Base-by-base conservation (phyloP, 345 rosid species). In the Brassica carinata region DNA sequence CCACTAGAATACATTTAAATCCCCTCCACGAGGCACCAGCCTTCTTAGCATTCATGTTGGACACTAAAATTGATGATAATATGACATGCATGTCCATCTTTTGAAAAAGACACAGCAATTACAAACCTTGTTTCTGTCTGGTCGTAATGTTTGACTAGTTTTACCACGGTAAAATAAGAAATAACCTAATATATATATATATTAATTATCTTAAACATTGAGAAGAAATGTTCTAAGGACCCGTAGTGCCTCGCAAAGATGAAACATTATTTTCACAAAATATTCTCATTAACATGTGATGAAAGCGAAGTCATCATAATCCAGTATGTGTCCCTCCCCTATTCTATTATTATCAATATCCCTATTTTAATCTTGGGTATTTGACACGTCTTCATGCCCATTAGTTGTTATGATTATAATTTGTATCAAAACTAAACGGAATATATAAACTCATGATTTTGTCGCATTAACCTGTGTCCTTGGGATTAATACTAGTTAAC, bases 271-370 rank as follows among this genome's bases (percentile, higher is more conserved):
- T 58, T 18, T 64, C 67, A 55, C 9, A 69, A 69, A 74, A 51
- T 70, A 74, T 69, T 69, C 19, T 80, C 76, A 29, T 36, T 34
- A 74, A 76, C 81, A 81, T 76, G 81, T 71, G 80, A 77, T 81
- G 73, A 81, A 81, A 81, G 81, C 77, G 69, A 81, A 59, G 73
- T 76, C 81, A 81, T 81, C 84, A 72, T 81, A 43, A 66, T 76
- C 77, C 81, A 65, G 40, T 57, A 71, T 70, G 73, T 57, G 45
- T 68, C 64, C 34, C 57, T 68, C 64, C 64, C 34, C 33, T 64
- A 80, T 29, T 81, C 31, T 64, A 64, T 75, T 70, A 62, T 74
- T 45, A 61, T 63, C 1, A 18, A 7, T 40, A 40, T 64, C 31
- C 30, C 58, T 64, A 64, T 69, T 64, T 33, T 55, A 75, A 40